Evolutionary conservation across 1,139 yeast species (phyloP).

Genomic region (Pneumocystis sp.): DNA sequence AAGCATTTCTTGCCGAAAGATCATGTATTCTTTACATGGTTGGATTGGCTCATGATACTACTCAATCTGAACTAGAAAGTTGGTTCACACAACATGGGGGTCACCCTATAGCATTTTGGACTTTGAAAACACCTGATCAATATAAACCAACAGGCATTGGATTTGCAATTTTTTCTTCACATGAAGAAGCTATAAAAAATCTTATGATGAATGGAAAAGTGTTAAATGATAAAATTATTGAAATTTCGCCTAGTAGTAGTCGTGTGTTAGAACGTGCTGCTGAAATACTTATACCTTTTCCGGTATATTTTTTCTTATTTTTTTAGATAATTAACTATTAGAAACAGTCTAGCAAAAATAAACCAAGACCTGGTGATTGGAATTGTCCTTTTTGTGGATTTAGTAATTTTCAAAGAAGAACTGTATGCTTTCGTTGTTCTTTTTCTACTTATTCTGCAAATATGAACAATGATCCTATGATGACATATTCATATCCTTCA

Average conservation of each 20-base stretch:
- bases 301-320: constrained; percentile 21
- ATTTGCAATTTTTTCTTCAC: constrained; percentile 70
- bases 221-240: constrained; percentile 58
- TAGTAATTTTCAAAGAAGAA: constrained; percentile 84
- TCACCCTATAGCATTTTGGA: constrained; percentile 81
- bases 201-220: constrained; percentile 67
- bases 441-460: constrained; percentile 43
- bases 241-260: constrained; percentile 74
- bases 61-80: constrained; percentile 77
- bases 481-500: neutral
- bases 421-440: constrained; percentile 86
- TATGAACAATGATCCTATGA: constrained; percentile 3
- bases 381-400: constrained; percentile 93
- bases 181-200: constrained; percentile 73
- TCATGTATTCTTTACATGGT: constrained; percentile 67
- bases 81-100: constrained; percentile 87
- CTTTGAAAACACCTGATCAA: constrained; percentile 46
- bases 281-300: constrained; percentile 69
- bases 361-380: constrained; percentile 97
- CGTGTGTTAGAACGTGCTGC: constrained; percentile 66
- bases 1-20: constrained; percentile 52
- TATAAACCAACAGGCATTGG: constrained; percentile 45
- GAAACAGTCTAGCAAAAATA: constrained; percentile 51
- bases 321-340: neutral
- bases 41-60: constrained; percentile 69